Percentiles rank a stretch among this genome's conserved stretches.
Conservation (phyloP, 768 basidiomycete genomes). For the Pulveroboletus sp. region DNA sequence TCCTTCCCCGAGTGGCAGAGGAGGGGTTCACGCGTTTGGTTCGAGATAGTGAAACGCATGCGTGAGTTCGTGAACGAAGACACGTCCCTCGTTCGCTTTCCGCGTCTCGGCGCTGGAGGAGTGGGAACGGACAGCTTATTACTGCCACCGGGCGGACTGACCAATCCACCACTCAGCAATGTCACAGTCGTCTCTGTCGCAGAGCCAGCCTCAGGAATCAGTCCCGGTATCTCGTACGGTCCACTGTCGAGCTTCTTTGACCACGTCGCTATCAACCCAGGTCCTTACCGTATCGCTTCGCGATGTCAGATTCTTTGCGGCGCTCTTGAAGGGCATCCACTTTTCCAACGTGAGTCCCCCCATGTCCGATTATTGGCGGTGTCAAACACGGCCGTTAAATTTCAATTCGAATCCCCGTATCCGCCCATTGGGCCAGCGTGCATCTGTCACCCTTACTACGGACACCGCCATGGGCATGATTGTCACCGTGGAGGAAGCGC, state of each 20-base stretch:
- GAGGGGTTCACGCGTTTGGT: slow-evolving; percentile 32
- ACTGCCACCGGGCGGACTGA: too few relatives aligned
- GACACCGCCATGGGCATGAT: slow-evolving; percentile 68
- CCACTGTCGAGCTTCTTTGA: slow-evolving; percentile 2
- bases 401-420: slow-evolving; percentile 8
- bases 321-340: slow-evolving; percentile 76
- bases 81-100: background rate
- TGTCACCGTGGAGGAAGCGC: slow-evolving; percentile 81
- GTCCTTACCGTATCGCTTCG: slow-evolving; percentile 69
- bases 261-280: slow-evolving; percentile 17
- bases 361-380: background rate
- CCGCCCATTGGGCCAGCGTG: slow-evolving; percentile 46
- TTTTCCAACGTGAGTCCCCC: slow-evolving; percentile 63
- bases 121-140: too few relatives aligned
- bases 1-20: slow-evolving; percentile 13
- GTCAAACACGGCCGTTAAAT: background rate
- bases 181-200: slow-evolving; percentile 17
- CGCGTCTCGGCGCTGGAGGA: background rate
- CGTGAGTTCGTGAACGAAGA: background rate
- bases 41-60: slow-evolving; percentile 32
- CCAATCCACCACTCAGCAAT: slow-evolving; percentile 1
- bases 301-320: slow-evolving; percentile 78
- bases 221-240: slow-evolving; percentile 16
- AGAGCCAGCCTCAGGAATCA: slow-evolving; percentile 19
- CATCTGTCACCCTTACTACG: slow-evolving; percentile 64